Evolutionary conservation across 2,329 filamentous ascomycete genomes (phyloP).

Genomic region (Lachnellula occidentalis): DNA sequence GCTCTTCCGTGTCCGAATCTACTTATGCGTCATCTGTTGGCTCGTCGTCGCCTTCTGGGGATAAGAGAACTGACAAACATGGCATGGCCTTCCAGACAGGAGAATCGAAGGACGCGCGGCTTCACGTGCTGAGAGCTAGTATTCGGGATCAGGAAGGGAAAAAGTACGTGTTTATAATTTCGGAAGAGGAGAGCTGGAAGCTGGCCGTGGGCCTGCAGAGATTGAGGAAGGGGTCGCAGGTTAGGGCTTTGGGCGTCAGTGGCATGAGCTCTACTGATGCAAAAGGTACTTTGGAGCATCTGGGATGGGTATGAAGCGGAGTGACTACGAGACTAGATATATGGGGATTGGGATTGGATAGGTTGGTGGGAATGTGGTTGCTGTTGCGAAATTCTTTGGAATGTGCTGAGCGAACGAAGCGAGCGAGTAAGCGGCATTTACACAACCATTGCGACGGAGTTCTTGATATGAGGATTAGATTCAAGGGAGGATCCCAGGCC

Average conservation of each 20-base stretch:
- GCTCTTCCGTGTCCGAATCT: constrained; percentile 26
- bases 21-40: constrained; percentile 28
- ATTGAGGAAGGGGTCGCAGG: constrained; percentile 55
- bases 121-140: constrained; percentile 59
- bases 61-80: constrained; percentile 23
- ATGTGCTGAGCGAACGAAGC: constrained; percentile 14
- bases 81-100: constrained; percentile 40
- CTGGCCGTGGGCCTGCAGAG: constrained; percentile 56
- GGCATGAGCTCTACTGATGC: constrained; percentile 51
- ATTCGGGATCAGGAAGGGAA: constrained; percentile 62
- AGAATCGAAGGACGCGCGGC: constrained; percentile 48
- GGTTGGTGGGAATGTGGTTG: constrained; percentile 4
- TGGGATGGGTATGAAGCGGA: constrained; percentile 41
- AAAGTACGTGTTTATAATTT: constrained; percentile 59
- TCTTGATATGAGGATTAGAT: constrained; percentile 2
- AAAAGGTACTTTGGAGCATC: constrained; percentile 49
- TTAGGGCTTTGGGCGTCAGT: constrained; percentile 52
- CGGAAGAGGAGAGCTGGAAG: constrained; percentile 65
- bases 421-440: constrained; percentile 19
- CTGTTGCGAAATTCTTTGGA: constrained; percentile 10
- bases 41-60: constrained; percentile 19
- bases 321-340: no score
- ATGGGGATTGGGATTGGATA: not conserved
- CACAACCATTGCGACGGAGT: constrained; percentile 26
- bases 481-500: not conserved